Percentiles rank a stretch among this genome's conserved stretches.
These are phyloP conservation scores for Plectosphaerella cucumerina DNA, from an alignment of 2,329 filamentous ascomycete genomes.

Conservation along the genomic window DNA sequence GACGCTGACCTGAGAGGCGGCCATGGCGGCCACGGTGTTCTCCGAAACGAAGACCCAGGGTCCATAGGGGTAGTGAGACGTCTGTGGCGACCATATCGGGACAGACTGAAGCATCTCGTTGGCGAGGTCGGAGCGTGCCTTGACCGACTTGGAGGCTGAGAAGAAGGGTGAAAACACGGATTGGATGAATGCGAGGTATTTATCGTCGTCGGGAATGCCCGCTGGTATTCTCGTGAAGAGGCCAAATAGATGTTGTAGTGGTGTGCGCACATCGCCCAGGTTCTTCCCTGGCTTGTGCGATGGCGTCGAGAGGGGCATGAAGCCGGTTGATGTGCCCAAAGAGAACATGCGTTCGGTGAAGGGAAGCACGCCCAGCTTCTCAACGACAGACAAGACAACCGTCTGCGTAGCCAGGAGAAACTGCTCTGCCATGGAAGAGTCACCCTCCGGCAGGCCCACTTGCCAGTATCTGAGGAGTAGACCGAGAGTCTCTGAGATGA, in stretches of 20 bases:
- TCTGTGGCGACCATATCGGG: slow-evolving; percentile 28
- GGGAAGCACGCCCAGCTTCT: slow-evolving; percentile 51
- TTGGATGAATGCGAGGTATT: slow-evolving; percentile 40
- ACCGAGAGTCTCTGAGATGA: slow-evolving; percentile 68
- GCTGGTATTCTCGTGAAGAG: slow-evolving; percentile 51
- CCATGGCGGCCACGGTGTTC: slow-evolving; percentile 23
- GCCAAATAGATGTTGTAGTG: slow-evolving; percentile 62
- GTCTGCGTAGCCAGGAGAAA: slow-evolving; percentile 52
- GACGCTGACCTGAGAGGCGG: slow-evolving; percentile 24
- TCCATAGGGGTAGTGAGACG: slow-evolving; percentile 40
- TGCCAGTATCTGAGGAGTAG: slow-evolving; percentile 69
- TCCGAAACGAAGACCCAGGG: slow-evolving; percentile 49
- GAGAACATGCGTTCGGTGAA: slow-evolving; percentile 60
- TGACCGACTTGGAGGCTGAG: slow-evolving; percentile 35
- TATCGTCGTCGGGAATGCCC: slow-evolving; percentile 42
- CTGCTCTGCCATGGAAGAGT: slow-evolving; percentile 39
- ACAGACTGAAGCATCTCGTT: slow-evolving; percentile 47
- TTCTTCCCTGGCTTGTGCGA: slow-evolving; percentile 54
- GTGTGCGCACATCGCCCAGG: slow-evolving; percentile 47
- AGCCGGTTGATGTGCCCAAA: slow-evolving; percentile 47
- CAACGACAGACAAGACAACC: slow-evolving; percentile 44
- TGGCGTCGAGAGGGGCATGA: slow-evolving; percentile 62
- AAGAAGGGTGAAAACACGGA: slow-evolving; percentile 57
- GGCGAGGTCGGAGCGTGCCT: slow-evolving; percentile 39
- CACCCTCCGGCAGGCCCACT: slow-evolving; percentile 48